Evolutionary conservation across 2,329 filamentous ascomycete species (phyloP), one percentile per base, ranked within the genome.

Genomic region (Diplocarpon rosae): DNA sequence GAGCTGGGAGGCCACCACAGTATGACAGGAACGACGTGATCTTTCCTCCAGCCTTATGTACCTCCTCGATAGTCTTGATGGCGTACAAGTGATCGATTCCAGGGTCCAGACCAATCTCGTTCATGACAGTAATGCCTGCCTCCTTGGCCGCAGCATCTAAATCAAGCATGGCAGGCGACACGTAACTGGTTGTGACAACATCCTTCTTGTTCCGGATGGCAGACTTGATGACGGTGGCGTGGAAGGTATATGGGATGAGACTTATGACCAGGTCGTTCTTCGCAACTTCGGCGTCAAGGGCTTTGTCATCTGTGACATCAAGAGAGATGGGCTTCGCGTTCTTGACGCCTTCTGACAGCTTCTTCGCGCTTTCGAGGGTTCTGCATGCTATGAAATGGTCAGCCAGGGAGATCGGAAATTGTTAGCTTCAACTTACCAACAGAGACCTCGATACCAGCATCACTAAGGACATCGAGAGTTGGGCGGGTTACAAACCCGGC

Each of bases 41-140:
- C 72, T 92, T 92, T 63, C 89, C 90, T 48, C 88, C 89, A 13
- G 73, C 83, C 51, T 76, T 70, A 73, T 95, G 89, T n/a, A 95
- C 87, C 62, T 87, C 76, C 43, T 83, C 77, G 58, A 95, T 95
- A 46, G 80, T 86, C 71, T 90, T 85, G 64, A 95, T 77, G 37
- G 89, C 89, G 62, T 90, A 84, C 46, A 83, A 60, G 56, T 73
- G 70, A 54, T 87, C 82, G 54, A 87, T 77, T 62, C 81, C 80
- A 24, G 80, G 80, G 64, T 84, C 80, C 48, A 84, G 62, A 51
- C 87, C 87, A 62, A 94, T 93, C 75, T 96, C 90, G 69, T 96
- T 95, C 84, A 95, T 89, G 62, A 95, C 89, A 10, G 87, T 94
- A 63, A 95, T 95, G 50, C 88, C 89, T 14, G 90, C 90, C 52